Evolutionary conservation across 108 stramenopile species (phyloP).

Genomic region (Pseudonitzschia pungens): DNA sequence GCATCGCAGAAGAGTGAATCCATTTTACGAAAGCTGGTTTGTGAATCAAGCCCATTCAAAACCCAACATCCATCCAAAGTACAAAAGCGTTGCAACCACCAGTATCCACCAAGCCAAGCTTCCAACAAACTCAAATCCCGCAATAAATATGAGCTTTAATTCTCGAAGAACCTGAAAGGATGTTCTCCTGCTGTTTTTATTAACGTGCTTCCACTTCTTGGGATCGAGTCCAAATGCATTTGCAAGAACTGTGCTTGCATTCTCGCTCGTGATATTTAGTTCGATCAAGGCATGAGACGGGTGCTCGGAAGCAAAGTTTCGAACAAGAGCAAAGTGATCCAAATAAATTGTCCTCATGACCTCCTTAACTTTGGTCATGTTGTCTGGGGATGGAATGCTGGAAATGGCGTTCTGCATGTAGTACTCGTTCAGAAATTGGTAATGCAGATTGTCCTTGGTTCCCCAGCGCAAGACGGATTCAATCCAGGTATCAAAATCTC

Average conservation of each 20-base stretch:
- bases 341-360: conserved; percentile 20
- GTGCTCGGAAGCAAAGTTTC: conserved; percentile 15
- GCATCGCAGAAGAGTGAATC: too few relatives aligned
- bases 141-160: too few relatives aligned
- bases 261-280: conserved; percentile 28
- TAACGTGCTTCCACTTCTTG: neutral
- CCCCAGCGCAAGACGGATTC: conserved; percentile 14
- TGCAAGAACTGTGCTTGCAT: conserved; percentile 16
- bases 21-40: too few relatives aligned
- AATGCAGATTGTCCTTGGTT: conserved; percentile 13
- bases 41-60: too few relatives aligned
- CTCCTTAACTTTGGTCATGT: neutral
- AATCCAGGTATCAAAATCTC: conserved; percentile 34
- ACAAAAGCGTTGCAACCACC: too few relatives aligned
- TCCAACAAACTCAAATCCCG: too few relatives aligned
- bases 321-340: conserved; percentile 16
- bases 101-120: too few relatives aligned
- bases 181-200: neutral
- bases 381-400: neutral
- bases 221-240: conserved; percentile 8
- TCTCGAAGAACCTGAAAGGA: too few relatives aligned
- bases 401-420: conserved; percentile 6
- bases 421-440: conserved; percentile 14
- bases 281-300: conserved; percentile 23
- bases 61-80: too few relatives aligned